Conservation (phyloP, 768 basidiomycete species). For the Leccinum barrowsii region DNA sequence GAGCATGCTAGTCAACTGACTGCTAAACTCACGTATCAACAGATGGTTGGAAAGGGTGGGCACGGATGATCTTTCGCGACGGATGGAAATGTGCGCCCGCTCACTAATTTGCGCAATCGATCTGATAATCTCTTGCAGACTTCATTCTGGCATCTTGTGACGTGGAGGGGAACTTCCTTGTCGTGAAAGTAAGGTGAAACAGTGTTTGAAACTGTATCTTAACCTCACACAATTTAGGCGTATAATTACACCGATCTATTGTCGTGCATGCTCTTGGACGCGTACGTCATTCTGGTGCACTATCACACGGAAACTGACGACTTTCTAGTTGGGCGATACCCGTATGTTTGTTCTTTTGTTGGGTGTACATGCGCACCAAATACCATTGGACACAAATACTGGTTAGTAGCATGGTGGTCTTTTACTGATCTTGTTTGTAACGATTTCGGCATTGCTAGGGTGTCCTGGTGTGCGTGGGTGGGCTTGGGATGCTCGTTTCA, state of each 20-base stretch:
- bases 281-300: constrained; percentile 42
- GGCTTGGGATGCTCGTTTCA: constrained; percentile 75
- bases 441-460: constrained; percentile 44
- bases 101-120: neutral
- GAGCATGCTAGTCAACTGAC: neutral
- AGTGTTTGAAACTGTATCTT: neutral
- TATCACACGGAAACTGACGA: neutral
- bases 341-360: constrained; percentile 78
- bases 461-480: constrained; percentile 65
- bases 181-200: constrained; percentile 54
- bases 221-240: constrained; percentile 41
- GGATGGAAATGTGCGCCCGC: constrained; percentile 79
- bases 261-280: constrained; percentile 90
- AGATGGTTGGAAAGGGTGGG: constrained; percentile 88
- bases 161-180: constrained; percentile 86
- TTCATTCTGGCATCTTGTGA: constrained; percentile 75
- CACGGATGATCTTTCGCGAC: constrained; percentile 63
- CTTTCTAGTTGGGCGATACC: constrained; percentile 81
- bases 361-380: constrained; percentile 73
- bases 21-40: neutral
- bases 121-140: constrained; percentile 42
- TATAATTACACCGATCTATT: constrained; percentile 84
- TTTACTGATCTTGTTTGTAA: neutral
- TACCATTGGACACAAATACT: constrained; percentile 84
- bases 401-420: constrained; percentile 37